Evolutionary conservation across 2,329 filamentous ascomycete species (phyloP).

Genomic region (Graphilbum ipis-grandicollis): DNA sequence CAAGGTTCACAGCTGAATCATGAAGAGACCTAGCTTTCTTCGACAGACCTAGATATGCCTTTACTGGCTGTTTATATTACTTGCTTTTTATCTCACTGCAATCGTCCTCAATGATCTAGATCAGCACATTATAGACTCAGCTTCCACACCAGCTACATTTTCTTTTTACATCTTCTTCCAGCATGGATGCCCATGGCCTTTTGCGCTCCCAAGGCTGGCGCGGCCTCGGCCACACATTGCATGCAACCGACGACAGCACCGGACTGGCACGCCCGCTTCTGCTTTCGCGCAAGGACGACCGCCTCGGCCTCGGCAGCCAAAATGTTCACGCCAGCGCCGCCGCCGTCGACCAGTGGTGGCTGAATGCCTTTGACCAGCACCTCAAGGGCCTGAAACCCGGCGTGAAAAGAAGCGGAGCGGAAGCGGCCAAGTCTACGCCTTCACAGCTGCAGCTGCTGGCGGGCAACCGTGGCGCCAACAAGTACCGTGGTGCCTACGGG

Average conservation of each 20-base stretch:
- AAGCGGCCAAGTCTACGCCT: slow-evolving; percentile 21
- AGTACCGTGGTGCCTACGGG: slow-evolving; percentile 42
- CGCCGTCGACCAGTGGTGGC: slow-evolving; percentile 84
- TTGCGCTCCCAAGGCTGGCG: slow-evolving; percentile 81
- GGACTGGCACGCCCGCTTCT: slow-evolving; percentile 74
- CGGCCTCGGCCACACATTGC: slow-evolving; percentile 74
- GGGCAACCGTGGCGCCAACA: slow-evolving; percentile 26
- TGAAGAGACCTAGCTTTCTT: too few relatives aligned
- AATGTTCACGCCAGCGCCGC: slow-evolving; percentile 41
- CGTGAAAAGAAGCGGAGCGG: slow-evolving; percentile 16
- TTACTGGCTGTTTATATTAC: too few relatives aligned
- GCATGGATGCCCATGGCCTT: slow-evolving; percentile 72
- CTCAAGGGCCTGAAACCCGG: slow-evolving; percentile 56
- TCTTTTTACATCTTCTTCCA: background rate
- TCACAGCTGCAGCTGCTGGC: slow-evolving; percentile 29
- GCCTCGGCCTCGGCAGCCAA: slow-evolving; percentile 65
- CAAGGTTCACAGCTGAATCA: too few relatives aligned
- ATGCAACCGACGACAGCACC: slow-evolving; percentile 51
- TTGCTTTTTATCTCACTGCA: too few relatives aligned
- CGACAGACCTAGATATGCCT: too few relatives aligned
- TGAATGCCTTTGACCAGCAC: slow-evolving; percentile 83
- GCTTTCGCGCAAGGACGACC: slow-evolving; percentile 66
- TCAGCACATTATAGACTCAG: too few relatives aligned
- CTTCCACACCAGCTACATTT: too few relatives aligned
- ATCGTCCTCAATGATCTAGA: too few relatives aligned